phyloP scores from a whole-genome alignment of 305 asterid species.

The Fraxinus floribunda region DNA sequence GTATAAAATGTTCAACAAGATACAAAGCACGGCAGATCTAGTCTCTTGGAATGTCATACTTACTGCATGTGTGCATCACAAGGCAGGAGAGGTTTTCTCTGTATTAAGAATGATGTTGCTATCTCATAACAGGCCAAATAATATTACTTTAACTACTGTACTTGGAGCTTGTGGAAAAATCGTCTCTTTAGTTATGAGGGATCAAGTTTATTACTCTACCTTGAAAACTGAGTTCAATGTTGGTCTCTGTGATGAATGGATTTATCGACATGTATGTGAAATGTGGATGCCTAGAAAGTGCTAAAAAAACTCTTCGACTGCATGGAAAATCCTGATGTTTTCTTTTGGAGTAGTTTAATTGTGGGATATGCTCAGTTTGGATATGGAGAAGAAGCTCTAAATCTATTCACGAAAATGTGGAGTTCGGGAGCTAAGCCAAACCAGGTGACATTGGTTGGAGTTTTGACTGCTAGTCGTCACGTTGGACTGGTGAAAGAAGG shows the following conservation, averaged over 20 bases:
- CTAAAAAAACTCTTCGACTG: conserved; percentile 48
- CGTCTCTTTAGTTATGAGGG: conserved; percentile 55
- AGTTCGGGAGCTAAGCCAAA: conserved; percentile 53
- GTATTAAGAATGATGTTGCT: conserved; percentile 50
- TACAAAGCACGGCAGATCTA: conserved; percentile 46
- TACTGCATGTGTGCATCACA: conserved; percentile 49
- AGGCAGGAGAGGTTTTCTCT: conserved; percentile 44
- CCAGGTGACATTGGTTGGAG: conserved; percentile 69
- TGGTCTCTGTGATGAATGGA: conserved; percentile 53
- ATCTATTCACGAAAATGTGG: conserved; percentile 53
- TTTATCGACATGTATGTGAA: conserved; percentile 67
- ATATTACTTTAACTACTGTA: conserved; percentile 44
- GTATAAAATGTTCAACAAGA: conserved; percentile 43
- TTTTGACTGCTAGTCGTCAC: conserved; percentile 75
- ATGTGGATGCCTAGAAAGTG: conserved; percentile 59
- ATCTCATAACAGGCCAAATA: conserved; percentile 49
- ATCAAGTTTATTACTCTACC: conserved; percentile 43
- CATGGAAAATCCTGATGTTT: conserved; percentile 44
- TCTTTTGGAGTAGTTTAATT: conserved; percentile 68
- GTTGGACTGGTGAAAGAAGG: conserved; percentile 75
- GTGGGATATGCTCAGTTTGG: conserved; percentile 76
- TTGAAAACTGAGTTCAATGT: conserved; percentile 44
- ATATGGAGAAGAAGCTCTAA: conserved; percentile 53
- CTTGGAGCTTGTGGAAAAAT: conserved; percentile 58
- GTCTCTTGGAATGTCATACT: conserved; percentile 78